Conservation (phyloP, 768 basidiomycete genomes). For the Boletus rufocinnamomeus region DNA sequence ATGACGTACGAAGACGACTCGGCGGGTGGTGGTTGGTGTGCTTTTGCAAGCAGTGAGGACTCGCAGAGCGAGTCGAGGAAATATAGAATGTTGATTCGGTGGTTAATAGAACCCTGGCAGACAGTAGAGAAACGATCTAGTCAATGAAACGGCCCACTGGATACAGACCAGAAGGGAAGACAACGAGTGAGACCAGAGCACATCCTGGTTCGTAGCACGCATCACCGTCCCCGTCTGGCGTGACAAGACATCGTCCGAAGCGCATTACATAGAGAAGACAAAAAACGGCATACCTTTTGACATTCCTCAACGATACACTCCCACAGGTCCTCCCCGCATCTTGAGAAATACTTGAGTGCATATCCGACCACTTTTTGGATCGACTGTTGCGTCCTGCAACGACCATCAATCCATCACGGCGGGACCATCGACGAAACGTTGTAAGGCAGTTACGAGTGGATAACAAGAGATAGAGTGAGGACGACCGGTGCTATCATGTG, state of each 20-base stretch:
- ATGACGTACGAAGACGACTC: too few species aligned
- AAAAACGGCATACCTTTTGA: conserved; percentile 59
- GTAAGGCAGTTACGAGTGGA: background rate
- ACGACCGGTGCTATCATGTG: background rate
- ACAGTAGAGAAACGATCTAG: too few species aligned
- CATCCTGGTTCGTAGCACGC: background rate
- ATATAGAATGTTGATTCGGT: too few species aligned
- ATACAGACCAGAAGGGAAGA: too few species aligned
- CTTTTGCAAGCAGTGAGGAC: too few species aligned
- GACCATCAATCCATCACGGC: background rate
- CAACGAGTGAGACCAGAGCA: too few species aligned
- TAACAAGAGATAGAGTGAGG: background rate
- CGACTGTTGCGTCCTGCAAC: conserved; percentile 72
- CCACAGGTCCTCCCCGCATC: conserved; percentile 92
- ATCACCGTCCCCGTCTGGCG: background rate
- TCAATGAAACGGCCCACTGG: too few species aligned
- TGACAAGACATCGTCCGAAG: background rate
- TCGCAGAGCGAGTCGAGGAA: too few species aligned
- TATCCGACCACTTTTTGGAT: conserved; percentile 87
- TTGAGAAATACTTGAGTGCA: conserved; percentile 80
- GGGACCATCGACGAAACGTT: background rate
- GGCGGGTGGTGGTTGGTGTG: too few species aligned
- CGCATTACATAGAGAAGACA: background rate
- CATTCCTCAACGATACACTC: conserved; percentile 91
- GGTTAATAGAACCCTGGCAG: too few species aligned